A percentile compares a stretch with the other conserved stretches of the same genome.
Evolutionary conservation across 805 yeast species (phyloP).

Genomic region (Torulaspora indica): DNA sequence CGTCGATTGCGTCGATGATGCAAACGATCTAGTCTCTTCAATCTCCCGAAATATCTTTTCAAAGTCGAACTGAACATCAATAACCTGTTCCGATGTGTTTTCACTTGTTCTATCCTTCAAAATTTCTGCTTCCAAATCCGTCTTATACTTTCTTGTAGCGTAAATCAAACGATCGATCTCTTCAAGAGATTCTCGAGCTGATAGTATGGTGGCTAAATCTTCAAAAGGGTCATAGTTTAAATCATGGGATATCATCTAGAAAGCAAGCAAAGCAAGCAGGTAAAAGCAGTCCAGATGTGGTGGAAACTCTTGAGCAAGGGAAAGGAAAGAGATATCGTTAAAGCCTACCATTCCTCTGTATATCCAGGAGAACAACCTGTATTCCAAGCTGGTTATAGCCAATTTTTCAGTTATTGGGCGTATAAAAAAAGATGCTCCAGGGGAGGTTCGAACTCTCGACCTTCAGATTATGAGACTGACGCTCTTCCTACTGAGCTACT

Average conservation of each 20-base stretch:
- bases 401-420: neutral
- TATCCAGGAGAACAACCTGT: too few species aligned
- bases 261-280: neutral
- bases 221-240: conserved; percentile 48
- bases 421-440: conserved; percentile 38
- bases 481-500: conserved; percentile 51
- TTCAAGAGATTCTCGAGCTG: conserved; percentile 46
- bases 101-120: conserved; percentile 29
- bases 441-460: conserved; percentile 50
- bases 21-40: conserved; percentile 72
- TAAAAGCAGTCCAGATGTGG: neutral
- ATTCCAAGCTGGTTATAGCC: too few species aligned
- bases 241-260: conserved; percentile 31
- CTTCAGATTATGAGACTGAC: conserved; percentile 51
- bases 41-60: conserved; percentile 44
- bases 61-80: conserved; percentile 25
- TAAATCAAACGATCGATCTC: conserved; percentile 48
- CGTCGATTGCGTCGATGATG: conserved; percentile 58
- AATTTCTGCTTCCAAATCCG: conserved; percentile 46
- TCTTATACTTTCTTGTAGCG: conserved; percentile 49
- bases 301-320: too few species aligned
- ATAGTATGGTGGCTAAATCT: conserved; percentile 50
- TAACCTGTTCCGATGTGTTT: conserved; percentile 7
- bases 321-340: neutral
- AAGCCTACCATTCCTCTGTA: neutral